Conservation (phyloP, 768 basidiomycete genomes). For the Butyriboletus loyo region DNA sequence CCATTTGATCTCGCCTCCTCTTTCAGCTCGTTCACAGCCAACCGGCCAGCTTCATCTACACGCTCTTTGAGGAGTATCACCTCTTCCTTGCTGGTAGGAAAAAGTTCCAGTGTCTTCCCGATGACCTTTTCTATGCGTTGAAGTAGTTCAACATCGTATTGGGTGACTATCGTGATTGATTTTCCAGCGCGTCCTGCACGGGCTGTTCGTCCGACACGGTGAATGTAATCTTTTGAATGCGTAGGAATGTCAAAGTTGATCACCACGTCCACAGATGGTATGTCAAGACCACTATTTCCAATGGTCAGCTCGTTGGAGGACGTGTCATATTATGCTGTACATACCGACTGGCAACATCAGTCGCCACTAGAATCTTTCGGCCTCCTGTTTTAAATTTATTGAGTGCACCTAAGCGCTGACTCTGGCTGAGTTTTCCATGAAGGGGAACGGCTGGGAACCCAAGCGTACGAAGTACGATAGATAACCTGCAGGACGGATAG, state of each 20-base stretch:
- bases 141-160: constrained; percentile 96
- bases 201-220: constrained; percentile 95
- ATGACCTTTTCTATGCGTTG: constrained; percentile 93
- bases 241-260: constrained; percentile 98
- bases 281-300: constrained; percentile 76
- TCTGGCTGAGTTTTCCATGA: constrained; percentile 93
- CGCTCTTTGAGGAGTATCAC: constrained; percentile 83
- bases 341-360: constrained; percentile 91
- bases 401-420: constrained; percentile 87
- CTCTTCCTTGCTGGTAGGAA: constrained; percentile 85
- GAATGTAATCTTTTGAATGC: constrained; percentile 99
- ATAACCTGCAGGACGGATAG: constrained; percentile 47
- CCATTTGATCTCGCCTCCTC: constrained; percentile 60
- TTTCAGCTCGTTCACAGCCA: constrained; percentile 79
- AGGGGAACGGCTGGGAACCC: constrained; percentile 95
- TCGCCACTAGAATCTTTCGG: constrained; percentile 89
- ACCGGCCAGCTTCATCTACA: constrained; percentile 79
- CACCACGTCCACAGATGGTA: constrained; percentile 92
- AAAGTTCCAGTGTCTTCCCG: constrained; percentile 89
- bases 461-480: constrained; percentile 84
- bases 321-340: constrained; percentile 22
- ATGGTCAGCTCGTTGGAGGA: constrained; percentile 3
- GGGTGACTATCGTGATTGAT: constrained; percentile 95
- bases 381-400: constrained; percentile 95
- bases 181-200: constrained; percentile 97